Percentiles rank a stretch among this genome's conserved stretches.
Evolutionary conservation across 768 basidiomycete genomes (phyloP).

Genomic region (Phlebiopsis flavidoalba): DNA sequence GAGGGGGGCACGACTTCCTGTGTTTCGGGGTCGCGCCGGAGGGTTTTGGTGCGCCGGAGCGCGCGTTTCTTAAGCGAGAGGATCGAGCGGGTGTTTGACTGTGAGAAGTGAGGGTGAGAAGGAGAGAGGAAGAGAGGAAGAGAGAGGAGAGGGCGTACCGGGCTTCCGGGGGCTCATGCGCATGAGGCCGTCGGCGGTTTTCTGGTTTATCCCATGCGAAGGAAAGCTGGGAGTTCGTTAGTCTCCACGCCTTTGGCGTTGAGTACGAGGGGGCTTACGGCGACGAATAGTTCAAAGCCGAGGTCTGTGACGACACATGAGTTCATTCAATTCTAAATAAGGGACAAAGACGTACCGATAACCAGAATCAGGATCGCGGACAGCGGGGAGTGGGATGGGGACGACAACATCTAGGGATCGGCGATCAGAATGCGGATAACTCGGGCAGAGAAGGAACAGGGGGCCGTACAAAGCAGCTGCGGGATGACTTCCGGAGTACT

Average conservation of each 20-base stretch:
- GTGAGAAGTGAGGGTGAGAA: neutral
- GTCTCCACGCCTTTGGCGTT: conserved; percentile 16
- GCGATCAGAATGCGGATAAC: neutral
- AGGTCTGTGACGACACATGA: conserved; percentile 40
- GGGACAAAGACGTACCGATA: conserved; percentile 38
- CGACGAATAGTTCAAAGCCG: conserved; percentile 64
- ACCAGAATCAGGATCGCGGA: conserved; percentile 68
- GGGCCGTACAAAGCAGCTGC: conserved; percentile 54
- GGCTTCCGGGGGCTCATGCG: conserved; percentile 62
- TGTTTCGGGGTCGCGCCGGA: conserved; percentile 49
- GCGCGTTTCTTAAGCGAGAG: conserved; percentile 50
- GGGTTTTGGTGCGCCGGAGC: conserved; percentile 49
- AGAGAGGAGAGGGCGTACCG: conserved; percentile 29
- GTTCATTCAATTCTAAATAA: neutral
- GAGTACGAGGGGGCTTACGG: conserved; percentile 33
- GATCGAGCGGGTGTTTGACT: conserved; percentile 57
- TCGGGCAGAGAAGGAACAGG: neutral
- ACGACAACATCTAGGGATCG: conserved; percentile 51
- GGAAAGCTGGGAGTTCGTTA: conserved; percentile 34
- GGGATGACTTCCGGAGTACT: conserved; percentile 68
- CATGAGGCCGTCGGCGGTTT: conserved; percentile 61
- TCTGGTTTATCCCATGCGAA: conserved; percentile 74
- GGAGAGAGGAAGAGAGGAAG: neutral
- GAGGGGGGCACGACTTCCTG: conserved; percentile 38
- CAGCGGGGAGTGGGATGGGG: conserved; percentile 58